Evolutionary conservation across 2,329 filamentous ascomycete genomes (phyloP).

Genomic region (Coniochaeta pulveracea): DNA sequence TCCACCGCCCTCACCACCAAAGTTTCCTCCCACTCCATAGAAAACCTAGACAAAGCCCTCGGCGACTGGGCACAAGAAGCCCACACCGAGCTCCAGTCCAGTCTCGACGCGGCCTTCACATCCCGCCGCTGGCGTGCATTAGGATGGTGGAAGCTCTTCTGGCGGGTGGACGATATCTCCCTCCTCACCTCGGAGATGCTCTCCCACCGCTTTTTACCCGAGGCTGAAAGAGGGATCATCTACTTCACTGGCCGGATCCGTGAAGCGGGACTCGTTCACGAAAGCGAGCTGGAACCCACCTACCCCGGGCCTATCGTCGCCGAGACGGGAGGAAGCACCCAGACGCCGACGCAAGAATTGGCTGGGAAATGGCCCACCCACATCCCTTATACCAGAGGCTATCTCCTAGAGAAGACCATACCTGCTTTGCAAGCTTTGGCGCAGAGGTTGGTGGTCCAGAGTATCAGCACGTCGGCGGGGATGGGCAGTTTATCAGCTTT

Average conservation of each 20-base stretch:
- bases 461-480: slow-evolving; percentile 59
- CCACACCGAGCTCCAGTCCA: slow-evolving; percentile 71
- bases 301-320: slow-evolving; percentile 13
- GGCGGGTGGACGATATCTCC: slow-evolving; percentile 84
- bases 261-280: slow-evolving; percentile 13
- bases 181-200: slow-evolving; percentile 75
- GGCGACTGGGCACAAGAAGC: slow-evolving; percentile 66
- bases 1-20: slow-evolving; percentile 19
- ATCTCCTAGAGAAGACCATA: slow-evolving; percentile 54
- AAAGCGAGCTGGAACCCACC: slow-evolving; percentile 6
- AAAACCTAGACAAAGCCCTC: slow-evolving; percentile 46
- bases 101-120: slow-evolving; percentile 67
- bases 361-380: slow-evolving; percentile 57
- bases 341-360: slow-evolving; percentile 1
- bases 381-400: slow-evolving; percentile 59
- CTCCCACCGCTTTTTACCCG: slow-evolving; percentile 62
- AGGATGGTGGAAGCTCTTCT: slow-evolving; percentile 91
- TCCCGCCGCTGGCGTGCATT: slow-evolving; percentile 70
- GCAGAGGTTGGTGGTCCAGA: slow-evolving; percentile 64
- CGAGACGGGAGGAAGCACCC: slow-evolving; percentile 5
- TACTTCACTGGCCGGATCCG: slow-evolving; percentile 60
- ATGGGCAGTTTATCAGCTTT: slow-evolving; percentile 42
- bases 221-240: slow-evolving; percentile 70
- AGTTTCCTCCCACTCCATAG: slow-evolving; percentile 24
- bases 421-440: slow-evolving; percentile 62